phyloP scores from a whole-genome alignment of 768 basidiomycete genomes.

The Amanita phalloides region DNA sequence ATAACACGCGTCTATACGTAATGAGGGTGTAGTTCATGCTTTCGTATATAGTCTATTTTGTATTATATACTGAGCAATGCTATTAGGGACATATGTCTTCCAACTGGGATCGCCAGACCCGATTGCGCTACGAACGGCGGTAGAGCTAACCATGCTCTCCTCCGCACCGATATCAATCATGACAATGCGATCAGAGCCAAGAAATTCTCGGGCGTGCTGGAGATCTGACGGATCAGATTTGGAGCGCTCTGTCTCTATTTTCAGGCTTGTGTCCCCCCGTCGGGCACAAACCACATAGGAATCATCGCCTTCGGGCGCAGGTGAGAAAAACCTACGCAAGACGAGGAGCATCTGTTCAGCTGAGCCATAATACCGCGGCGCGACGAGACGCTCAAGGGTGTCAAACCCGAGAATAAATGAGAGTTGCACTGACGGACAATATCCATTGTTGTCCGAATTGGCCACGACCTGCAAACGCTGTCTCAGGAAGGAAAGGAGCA shows the following conservation, averaged over 20 bases:
- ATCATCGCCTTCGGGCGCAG: slow-evolving; percentile 33
- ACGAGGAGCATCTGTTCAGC: slow-evolving; percentile 41
- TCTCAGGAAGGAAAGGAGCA: slow-evolving; percentile 42
- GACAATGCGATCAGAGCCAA: slow-evolving; percentile 37
- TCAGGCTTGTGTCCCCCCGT: slow-evolving; percentile 18
- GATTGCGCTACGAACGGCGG: slow-evolving; percentile 43
- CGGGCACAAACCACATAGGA: slow-evolving; percentile 60
- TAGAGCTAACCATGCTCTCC: slow-evolving; percentile 59
- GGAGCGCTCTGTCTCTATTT: slow-evolving; percentile 2
- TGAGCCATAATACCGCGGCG: slow-evolving; percentile 63
- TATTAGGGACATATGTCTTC: slow-evolving; percentile 1
- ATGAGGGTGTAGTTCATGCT: not conserved
- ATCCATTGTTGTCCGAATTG: slow-evolving; percentile 5
- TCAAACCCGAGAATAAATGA: slow-evolving; percentile 77
- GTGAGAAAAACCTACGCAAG: slow-evolving; percentile 48
- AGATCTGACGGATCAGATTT: slow-evolving; percentile 12
- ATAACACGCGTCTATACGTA: not conserved
- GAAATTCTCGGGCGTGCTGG: slow-evolving; percentile 35
- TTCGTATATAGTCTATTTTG: not conserved
- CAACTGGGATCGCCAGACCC: slow-evolving; percentile 8
- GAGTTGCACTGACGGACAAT: slow-evolving; percentile 25
- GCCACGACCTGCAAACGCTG: slow-evolving; percentile 18
- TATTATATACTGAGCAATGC: slow-evolving; percentile 6
- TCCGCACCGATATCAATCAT: slow-evolving; percentile 52
- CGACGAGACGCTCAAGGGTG: slow-evolving; percentile 73